These are phyloP conservation scores for Penicilliopsis zonata DNA, from an alignment of 495 filamentous ascomycete genomes.

Conservation along the genomic window DNA sequence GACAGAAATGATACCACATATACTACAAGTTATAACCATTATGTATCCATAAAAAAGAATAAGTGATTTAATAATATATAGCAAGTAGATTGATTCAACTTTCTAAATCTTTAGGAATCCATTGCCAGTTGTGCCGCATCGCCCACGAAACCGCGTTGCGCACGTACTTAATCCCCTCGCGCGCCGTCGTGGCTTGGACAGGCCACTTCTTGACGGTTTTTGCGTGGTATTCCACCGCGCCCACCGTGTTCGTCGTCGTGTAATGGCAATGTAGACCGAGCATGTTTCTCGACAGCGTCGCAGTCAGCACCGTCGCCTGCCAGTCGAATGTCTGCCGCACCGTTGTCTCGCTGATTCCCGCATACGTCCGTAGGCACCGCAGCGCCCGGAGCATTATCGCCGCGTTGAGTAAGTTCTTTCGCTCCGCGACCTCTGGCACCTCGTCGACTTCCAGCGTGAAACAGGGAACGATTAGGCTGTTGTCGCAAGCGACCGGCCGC, in stretches of 20 bases:
- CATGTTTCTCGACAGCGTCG: neutral
- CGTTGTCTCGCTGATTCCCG: neutral
- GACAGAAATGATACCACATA: no score
- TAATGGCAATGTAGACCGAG: neutral
- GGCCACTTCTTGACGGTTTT: neutral
- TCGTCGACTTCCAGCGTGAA: neutral
- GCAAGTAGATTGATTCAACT: no score
- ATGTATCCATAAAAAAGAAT: no score
- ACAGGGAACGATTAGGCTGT: neutral
- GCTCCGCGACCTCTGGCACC: neutral
- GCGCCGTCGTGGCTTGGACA: neutral
- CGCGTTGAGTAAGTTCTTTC: neutral
- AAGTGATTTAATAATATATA: no score
- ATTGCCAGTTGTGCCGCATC: neutral
- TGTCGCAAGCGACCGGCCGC: neutral
- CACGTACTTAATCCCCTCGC: neutral
- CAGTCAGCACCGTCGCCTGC: neutral
- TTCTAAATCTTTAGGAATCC: neutral
- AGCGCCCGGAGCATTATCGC: neutral
- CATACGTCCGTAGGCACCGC: neutral
- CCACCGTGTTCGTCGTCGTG: neutral
- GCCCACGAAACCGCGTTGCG: neutral
- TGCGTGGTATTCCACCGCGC: neutral
- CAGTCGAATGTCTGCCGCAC: neutral
- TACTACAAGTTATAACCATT: no score